Base-by-base conservation (phyloP, 768 basidiomycete species). In the Podaxis sp. region DNA sequence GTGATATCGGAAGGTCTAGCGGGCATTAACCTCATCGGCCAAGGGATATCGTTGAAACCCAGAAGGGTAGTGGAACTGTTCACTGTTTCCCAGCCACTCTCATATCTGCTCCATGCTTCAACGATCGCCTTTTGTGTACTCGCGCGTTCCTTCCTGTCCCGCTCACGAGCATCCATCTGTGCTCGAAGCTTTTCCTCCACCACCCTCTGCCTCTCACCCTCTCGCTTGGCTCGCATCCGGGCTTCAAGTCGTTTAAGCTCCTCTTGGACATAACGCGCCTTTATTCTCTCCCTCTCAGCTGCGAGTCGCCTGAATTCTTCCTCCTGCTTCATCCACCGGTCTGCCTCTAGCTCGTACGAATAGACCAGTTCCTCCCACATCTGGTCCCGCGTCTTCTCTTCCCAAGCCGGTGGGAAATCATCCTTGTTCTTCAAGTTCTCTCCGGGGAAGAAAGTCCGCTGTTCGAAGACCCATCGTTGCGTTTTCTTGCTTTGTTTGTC, bases 31-130 rank as follows among this genome's bases (percentile, higher is more conserved):
- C 80, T 71, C 64, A 84, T 66, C 37, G 91, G 91, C 92, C 91
- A 94, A 10, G 91, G 91, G 53, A 91, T 84, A 51, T 78, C 79
- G 46, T 77, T 73, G 77, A 93, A 92, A 0, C 75, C 74, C 50
- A 92, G 76, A 22, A 73, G 66, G 51, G 81, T 82, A 13, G 80
- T 71, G n/a, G 82, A 78, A 7, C 74, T 69, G 30, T 73, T 67
- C 63, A 91, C 70, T 62, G 73, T 73, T n/a, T 74, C 68, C 91
- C 91, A 93, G 61, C 82, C 80, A 38, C 75, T 72, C 72, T 93
- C 89, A 74, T 93, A 90, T 55, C 67, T 72, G 52, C 73, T 67
- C 89, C 89, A 91, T 4, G 85, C 85, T 40, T 86, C 80, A 6
- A 78, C 63, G 17, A 83, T 76, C 38, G 75, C 75, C 67, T 80